Base-by-base conservation (phyloP, 2,329 filamentous ascomycete genomes). In the Diplodia seriata region DNA sequence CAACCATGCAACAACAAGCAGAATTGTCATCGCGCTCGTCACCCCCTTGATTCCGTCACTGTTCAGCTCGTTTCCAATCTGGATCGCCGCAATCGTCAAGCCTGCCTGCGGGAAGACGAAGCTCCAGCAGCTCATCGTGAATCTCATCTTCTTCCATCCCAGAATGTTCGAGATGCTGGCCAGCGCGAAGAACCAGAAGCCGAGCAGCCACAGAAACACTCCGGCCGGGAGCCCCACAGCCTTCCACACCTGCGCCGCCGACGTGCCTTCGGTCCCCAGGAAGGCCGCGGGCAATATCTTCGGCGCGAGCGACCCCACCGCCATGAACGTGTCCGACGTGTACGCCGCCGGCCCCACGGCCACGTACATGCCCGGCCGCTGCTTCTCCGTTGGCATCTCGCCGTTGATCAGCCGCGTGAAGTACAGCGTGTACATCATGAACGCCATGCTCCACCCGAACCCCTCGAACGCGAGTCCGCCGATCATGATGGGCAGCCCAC, bases 31-130 rank as follows among this genome's bases (percentile, higher is more conserved):
- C 20, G 83, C 86, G 18, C 83, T 85, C 2, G 83, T 82, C 26
- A 89, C 78, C 63, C 84, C 85, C 73, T 83, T 73, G n/a, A 90
- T 77, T 0, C 81, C 85, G 0, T 80, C 69, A 71, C 85, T 89
- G 0, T 81, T 76, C 12, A 89, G 77, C 0, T 77, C 81, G n/a
- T 81, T 81, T 2, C 85, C 88, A 55, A 89, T 78, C 15, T 85
- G 80, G 50, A 90, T 87, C 4, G 84, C 84, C 0, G 86, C 85
- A 49, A 90, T 79, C 1, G 85, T 87, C 63, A 90, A 85, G 0
- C 88, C 88, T 1, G 85, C 86, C 68, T 90, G 90, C 6, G 88
- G 88, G 72, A 90, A 90, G 40, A 90, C 84, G 75, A 89, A 88
- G 6, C 86, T 86, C 83, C 86, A 89, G 87, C 87, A 90, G 74